Conservation (phyloP, 305 asterid species). For the Fraxinus greggii region DNA sequence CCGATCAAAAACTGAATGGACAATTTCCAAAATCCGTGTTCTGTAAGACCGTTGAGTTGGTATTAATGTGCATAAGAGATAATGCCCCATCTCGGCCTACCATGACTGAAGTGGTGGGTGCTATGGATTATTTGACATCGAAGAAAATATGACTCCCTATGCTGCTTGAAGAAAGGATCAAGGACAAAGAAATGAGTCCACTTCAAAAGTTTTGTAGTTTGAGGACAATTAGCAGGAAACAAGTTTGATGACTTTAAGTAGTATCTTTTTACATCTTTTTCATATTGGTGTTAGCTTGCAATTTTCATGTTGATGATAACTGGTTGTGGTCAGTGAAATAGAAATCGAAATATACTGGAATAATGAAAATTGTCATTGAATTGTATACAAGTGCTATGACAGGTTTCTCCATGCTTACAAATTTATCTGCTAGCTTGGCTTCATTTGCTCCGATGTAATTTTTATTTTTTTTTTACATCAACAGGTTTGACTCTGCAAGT, state of each 20-base stretch:
- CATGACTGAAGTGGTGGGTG: constrained; percentile 20
- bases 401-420: neutral
- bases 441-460: neutral
- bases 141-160: neutral
- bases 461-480: neutral
- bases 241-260: neutral
- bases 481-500: neutral
- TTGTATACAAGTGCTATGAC: neutral
- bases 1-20: constrained; percentile 12
- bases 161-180: neutral
- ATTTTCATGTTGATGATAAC: neutral
- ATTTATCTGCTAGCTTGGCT: neutral
- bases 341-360: neutral
- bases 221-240: neutral
- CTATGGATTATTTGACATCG: neutral
- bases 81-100: constrained; percentile 18
- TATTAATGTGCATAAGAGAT: constrained; percentile 1
- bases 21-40: neutral
- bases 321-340: neutral
- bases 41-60: neutral
- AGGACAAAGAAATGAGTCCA: neutral
- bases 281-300: neutral
- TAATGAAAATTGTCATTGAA: neutral
- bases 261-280: neutral
- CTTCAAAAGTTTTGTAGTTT: neutral